Conservation (phyloP, 495 filamentous ascomycete species). For the Talaromyces wortmannii region DNA sequence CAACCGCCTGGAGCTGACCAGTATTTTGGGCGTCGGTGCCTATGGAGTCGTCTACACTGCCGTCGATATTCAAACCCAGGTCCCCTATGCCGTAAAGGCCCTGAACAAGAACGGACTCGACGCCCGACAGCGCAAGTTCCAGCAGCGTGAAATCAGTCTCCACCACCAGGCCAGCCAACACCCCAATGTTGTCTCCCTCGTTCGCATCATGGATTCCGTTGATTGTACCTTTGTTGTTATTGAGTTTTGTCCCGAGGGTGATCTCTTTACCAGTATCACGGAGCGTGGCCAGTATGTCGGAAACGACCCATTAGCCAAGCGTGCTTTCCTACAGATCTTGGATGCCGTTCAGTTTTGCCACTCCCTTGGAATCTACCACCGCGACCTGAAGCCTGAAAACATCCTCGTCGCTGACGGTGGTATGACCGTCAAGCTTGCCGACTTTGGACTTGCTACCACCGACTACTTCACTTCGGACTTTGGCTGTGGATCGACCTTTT, state of each 20-base stretch:
- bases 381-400: slow-evolving; percentile 98
- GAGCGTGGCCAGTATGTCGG: slow-evolving; percentile 88
- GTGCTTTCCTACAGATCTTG: slow-evolving; percentile 90
- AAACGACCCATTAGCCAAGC: slow-evolving; percentile 82
- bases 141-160: slow-evolving; percentile 85
- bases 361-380: slow-evolving; percentile 87
- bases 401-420: slow-evolving; percentile 86
- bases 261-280: slow-evolving; percentile 95
- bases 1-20: slow-evolving; percentile 72
- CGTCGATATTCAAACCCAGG: slow-evolving; percentile 75
- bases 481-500: slow-evolving; percentile 97
- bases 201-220: slow-evolving; percentile 85
- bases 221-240: slow-evolving; percentile 97
- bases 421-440: slow-evolving; percentile 87
- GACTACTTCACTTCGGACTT: slow-evolving; percentile 85
- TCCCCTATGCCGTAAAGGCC: slow-evolving; percentile 91
- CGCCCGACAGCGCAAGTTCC: slow-evolving; percentile 78
- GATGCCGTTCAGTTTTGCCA: slow-evolving; percentile 97
- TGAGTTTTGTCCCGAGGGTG: slow-evolving; percentile 95
- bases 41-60: slow-evolving; percentile 97
- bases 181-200: slow-evolving; percentile 87
- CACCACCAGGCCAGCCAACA: slow-evolving; percentile 86
- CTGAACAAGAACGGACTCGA: slow-evolving; percentile 91
- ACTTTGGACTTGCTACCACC: slow-evolving; percentile 90
- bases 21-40: slow-evolving; percentile 86